Evolutionary conservation across 1,139 yeast genomes (phyloP).

Genomic region (Yamadazyma diospyri): DNA sequence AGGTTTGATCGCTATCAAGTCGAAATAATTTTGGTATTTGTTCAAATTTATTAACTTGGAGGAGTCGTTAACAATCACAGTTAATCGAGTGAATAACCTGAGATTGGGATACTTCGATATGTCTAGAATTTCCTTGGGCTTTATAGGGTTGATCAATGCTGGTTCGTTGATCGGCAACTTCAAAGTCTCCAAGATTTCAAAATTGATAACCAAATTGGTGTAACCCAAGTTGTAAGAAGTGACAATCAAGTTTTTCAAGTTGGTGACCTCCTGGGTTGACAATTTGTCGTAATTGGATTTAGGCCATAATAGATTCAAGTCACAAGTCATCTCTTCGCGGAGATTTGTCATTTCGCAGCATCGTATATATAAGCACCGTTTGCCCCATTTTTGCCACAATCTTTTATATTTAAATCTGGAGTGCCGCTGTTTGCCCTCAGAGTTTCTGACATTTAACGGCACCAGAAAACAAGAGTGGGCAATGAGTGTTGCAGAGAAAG

Average conservation of each 20-base stretch:
- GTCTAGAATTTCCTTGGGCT: constrained; percentile 20
- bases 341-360: background rate
- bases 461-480: no score
- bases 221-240: constrained; percentile 66
- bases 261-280: constrained; percentile 35
- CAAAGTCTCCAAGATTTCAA: constrained; percentile 52
- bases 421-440: no score
- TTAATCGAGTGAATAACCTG: constrained; percentile 66
- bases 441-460: no score
- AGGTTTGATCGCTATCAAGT: constrained; percentile 80
- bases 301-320: constrained; percentile 85
- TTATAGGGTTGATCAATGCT: constrained; percentile 36
- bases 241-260: constrained; percentile 47
- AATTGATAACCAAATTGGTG: constrained; percentile 71
- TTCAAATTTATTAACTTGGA: constrained; percentile 71
- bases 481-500: constrained; percentile 4
- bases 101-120: constrained; percentile 27
- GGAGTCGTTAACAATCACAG: constrained; percentile 73
- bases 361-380: background rate
- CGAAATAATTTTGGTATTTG: constrained; percentile 62
- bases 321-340: constrained; percentile 28
- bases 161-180: constrained; percentile 50
- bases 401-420: background rate
- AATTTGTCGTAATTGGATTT: constrained; percentile 45
- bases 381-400: constrained; percentile 1